phyloP scores from a whole-genome alignment of 2,329 filamentous ascomycete genomes.

The Aureobasidium vineae region DNA sequence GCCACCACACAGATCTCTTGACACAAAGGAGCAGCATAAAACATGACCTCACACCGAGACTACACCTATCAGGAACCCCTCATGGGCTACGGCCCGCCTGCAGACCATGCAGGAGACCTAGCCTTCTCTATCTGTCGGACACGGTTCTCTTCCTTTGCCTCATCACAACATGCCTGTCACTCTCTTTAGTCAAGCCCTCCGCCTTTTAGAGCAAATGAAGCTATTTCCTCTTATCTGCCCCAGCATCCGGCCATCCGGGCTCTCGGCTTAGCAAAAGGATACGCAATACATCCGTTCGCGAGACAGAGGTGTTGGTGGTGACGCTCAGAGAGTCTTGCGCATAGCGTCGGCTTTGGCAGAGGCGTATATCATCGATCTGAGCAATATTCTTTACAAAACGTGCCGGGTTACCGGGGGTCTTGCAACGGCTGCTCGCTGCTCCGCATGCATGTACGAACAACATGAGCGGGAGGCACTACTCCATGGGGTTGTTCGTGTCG shows the following conservation, averaged over 20 bases:
- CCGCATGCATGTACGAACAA: neutral
- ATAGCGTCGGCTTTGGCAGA: slow-evolving; percentile 15
- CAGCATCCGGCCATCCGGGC: neutral
- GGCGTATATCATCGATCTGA: neutral
- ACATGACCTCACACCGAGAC: slow-evolving; percentile 12
- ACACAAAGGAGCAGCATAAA: neutral
- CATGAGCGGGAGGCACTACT: neutral
- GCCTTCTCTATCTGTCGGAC: neutral
- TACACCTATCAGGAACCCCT: neutral
- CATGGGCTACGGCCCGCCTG: neutral
- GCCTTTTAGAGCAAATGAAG: neutral
- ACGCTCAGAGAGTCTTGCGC: slow-evolving; percentile 4
- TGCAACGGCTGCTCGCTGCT: neutral
- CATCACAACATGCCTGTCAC: neutral
- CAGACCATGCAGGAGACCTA: neutral
- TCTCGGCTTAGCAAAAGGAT: slow-evolving; percentile 1
- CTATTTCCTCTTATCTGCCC: neutral
- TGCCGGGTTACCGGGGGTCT: neutral
- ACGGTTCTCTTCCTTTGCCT: neutral
- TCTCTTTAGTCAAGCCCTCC: neutral
- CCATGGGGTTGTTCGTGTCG: slow-evolving; percentile 12
- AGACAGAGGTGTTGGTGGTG: neutral
- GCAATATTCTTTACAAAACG: neutral
- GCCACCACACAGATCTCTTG: neutral
- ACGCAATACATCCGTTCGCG: neutral